Conservation (phyloP, 108 stramenopile species). For the Nannochloropsis oceanica region DNA sequence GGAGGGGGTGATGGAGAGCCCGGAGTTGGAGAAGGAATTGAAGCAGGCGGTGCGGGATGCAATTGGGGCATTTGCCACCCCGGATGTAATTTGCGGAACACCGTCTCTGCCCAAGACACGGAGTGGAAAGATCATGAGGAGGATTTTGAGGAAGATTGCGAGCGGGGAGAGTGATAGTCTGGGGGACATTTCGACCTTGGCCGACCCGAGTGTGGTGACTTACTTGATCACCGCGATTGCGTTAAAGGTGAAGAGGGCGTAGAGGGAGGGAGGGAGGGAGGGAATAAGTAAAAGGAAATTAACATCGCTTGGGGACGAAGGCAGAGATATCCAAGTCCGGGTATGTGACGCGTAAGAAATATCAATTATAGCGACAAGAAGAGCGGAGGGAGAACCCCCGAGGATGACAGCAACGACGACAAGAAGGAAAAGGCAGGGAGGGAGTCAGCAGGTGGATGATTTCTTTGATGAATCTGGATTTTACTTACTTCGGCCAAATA, state of each 20-base stretch:
- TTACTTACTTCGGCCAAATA: too few species aligned
- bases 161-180: slow-evolving; percentile 60
- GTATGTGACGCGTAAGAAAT: too few species aligned
- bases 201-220: slow-evolving; percentile 77
- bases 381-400: too few species aligned
- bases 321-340: too few species aligned
- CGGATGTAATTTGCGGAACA: slow-evolving; percentile 62
- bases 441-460: too few species aligned
- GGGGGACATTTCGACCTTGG: slow-evolving; percentile 84
- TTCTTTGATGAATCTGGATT: too few species aligned
- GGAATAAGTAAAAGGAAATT: too few species aligned
- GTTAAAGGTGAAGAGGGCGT: neutral
- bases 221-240: neutral
- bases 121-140: slow-evolving; percentile 75
- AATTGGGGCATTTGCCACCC: slow-evolving; percentile 80
- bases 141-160: slow-evolving; percentile 87
- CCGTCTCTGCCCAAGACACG: slow-evolving; percentile 83
- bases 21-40: slow-evolving; percentile 62
- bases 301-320: too few species aligned
- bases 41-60: slow-evolving; percentile 52
- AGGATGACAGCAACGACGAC: too few species aligned
- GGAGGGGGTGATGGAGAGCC: slow-evolving; percentile 31
- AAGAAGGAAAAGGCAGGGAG: too few species aligned
- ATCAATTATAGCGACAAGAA: too few species aligned
- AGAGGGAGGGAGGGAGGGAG: neutral